Evolutionary conservation across 2,329 filamentous ascomycete genomes (phyloP), one percentile per base, ranked within the genome.

Genomic region (Phoma sp.): DNA sequence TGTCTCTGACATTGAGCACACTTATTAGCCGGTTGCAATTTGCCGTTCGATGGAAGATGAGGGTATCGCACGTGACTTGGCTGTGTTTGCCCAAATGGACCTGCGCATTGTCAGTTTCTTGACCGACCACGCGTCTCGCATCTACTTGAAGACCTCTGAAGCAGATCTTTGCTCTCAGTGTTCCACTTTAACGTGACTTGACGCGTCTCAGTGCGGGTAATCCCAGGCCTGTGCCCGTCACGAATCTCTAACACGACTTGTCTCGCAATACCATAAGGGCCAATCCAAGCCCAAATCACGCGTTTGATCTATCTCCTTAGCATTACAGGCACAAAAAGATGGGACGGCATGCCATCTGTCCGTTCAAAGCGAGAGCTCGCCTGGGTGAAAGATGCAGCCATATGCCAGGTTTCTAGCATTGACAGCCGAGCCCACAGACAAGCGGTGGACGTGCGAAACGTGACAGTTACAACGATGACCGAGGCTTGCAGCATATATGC

Each of bases 391-490:
- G 35, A 56, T 59, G 36, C 57, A 60, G 55, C 59, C 58, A 52
- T 51, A 64, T 70, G 61, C 69, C 47, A 53, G 62, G 49, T 40
- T 45, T 24, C 63, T 48, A 68, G 70, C 70, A 72, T 72, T 69
- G 64, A 68, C 53, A 57, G 59, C 59, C 55, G 58, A 64, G 65
- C 45, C 43, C 38, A 53, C 39, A 43, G 47, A 39, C 45, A 51
- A 46, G 63, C 56, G 51, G 48, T 50, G 45, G 43, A 47, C 35
- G 46, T 62, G 61, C 61, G 55, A 63, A 62, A 62, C 38, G 59
- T 57, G 60, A 67, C 64, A 61, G 50, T 61, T 63, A 46, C 43
- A 50, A 57, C 51, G 57, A 55, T 45, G 64, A 59, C 49, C 57
- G 60, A 66, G 56, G 59, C 54, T 63, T 59, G 44, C 54, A 50